Conservation (phyloP, 2,329 filamentous ascomycete genomes). For the Fusarium bulbicola region DNA sequence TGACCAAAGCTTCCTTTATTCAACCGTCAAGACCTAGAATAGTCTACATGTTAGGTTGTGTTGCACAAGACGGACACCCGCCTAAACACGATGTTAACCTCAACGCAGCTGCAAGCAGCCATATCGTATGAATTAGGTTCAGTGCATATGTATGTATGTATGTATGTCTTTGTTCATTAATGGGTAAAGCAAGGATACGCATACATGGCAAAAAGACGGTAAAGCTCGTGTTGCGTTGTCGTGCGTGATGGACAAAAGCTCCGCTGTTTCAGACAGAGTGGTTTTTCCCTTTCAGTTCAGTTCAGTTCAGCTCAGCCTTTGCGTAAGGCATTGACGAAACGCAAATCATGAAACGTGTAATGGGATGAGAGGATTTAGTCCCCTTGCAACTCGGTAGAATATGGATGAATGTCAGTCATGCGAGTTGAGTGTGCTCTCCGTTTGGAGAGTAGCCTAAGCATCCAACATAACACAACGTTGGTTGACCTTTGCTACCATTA, state of each 20-base stretch:
- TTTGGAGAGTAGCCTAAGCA: background rate
- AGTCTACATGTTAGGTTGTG: background rate
- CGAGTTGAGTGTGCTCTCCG: background rate
- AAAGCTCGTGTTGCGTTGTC: constrained; percentile 8
- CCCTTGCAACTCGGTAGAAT: constrained; percentile 12
- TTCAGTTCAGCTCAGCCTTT: background rate
- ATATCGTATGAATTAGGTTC: constrained; percentile 22
- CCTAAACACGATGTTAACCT: constrained; percentile 18
- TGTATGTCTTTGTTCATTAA: constrained; percentile 1
- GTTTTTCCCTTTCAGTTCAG: background rate
- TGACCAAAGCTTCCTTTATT: background rate
- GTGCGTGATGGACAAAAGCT: constrained; percentile 15
- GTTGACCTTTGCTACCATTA: background rate
- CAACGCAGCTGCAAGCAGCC: constrained; percentile 19
- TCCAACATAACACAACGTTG: background rate
- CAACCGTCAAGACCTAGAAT: background rate
- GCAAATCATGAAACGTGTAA: constrained; percentile 36
- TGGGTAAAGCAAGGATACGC: constrained; percentile 9
- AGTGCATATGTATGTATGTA: constrained; percentile 24
- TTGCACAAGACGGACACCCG: constrained; percentile 16
- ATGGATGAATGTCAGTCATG: background rate
- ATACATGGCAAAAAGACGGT: constrained; percentile 20
- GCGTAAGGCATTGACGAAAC: constrained; percentile 38
- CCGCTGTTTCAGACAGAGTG: constrained; percentile 42
- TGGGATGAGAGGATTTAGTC: constrained; percentile 18